Evolutionary conservation across 2,329 filamentous ascomycete genomes (phyloP).

Genomic region (Epichloe sibirici): DNA sequence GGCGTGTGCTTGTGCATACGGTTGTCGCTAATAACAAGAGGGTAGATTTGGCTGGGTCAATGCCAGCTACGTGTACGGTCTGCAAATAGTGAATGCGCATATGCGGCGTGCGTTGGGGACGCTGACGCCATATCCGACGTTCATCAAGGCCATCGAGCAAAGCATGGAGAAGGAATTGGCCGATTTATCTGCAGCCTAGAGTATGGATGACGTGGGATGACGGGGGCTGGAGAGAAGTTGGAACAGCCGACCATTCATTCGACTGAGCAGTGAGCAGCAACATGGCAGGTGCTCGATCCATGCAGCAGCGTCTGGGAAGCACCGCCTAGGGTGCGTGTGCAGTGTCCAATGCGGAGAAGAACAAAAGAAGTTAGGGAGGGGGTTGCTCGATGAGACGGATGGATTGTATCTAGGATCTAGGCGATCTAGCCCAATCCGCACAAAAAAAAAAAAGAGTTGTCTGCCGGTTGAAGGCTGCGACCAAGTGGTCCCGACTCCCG

Average conservation of each 20-base stretch:
- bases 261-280: not conserved
- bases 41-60: constrained; percentile 97
- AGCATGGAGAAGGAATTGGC: constrained; percentile 42
- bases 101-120: constrained; percentile 82
- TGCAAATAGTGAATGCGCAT: constrained; percentile 79
- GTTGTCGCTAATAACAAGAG: not conserved
- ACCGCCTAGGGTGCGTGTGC: not conserved
- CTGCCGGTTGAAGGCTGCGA: too few species aligned
- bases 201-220: not conserved
- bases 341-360: too few species aligned
- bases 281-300: not conserved
- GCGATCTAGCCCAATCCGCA: too few species aligned
- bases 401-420: too few species aligned
- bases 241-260: too few species aligned
- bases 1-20: too few species aligned
- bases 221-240: too few species aligned
- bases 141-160: constrained; percentile 53
- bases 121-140: constrained; percentile 75
- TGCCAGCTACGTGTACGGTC: constrained; percentile 88
- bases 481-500: too few species aligned
- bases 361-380: too few species aligned
- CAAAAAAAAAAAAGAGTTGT: too few species aligned
- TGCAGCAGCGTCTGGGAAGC: not conserved
- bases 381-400: too few species aligned
- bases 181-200: constrained; percentile 18